Base-by-base conservation (phyloP, 805 yeast species). In the Lipomyces lipofer region DNA sequence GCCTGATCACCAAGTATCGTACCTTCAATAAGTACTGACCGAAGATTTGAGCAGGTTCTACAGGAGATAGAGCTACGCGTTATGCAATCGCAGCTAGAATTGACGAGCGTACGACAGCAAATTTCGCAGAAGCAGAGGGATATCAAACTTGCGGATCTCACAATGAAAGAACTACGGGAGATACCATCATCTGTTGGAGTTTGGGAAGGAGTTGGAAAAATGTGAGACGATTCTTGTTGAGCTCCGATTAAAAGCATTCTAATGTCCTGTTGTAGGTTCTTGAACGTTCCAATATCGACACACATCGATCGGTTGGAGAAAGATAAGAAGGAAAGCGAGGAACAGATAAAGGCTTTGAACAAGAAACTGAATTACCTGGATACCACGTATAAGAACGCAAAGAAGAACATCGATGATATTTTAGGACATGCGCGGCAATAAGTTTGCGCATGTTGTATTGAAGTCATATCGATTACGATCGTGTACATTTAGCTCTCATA, bases 201-300 rank as follows among this genome's bases (percentile, higher is more conserved):
- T 19, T 58, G 62, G 62, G 62, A 58, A 47, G 62, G 62, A 9
- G 60, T 58, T 25, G 62, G 62, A 13, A 58, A 58, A 29, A 58
- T 58, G 62, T 58, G 29, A 9, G 56, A 12, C 9, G 6, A n/a
- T n/a, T n/a, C n/a, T n/a, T n/a, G n/a, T n/a, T n/a, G n/a, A n/a
- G n/a, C n/a, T n/a, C n/a, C n/a, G n/a, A n/a, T n/a, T n/a, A n/a
- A n/a, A n/a, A n/a, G n/a, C n/a, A n/a, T n/a, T n/a, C n/a, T n/a
- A n/a, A n/a, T n/a, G n/a, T n/a, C n/a, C 5, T 25, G 27, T 7
- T 21, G 9, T 43, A 53, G 62, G 62, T 58, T 58, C 25, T 28
- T 58, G 47, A 58, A 50, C 22, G 62, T 58, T 7, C 62, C 62
- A 12, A 50, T 58, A 13, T 19, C 56, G 33, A 24, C 47, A 12